Conservation (phyloP, 805 yeast species). For the Candida coleopterorum region DNA sequence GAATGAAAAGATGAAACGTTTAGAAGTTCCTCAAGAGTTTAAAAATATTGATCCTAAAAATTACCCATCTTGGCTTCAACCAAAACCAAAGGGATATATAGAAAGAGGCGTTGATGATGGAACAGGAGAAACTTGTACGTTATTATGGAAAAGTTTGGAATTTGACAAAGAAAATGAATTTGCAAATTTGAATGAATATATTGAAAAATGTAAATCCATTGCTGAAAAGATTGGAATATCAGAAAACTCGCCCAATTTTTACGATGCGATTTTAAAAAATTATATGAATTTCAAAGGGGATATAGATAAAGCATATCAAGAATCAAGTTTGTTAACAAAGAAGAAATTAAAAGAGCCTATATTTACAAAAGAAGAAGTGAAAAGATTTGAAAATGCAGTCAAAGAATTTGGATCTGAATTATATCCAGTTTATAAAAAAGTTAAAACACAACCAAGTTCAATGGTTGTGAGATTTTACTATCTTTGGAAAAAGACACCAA, state of each 20-base stretch:
- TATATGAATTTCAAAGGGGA: conserved; percentile 52
- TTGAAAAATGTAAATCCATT: conserved; percentile 49
- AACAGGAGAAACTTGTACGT: conserved; percentile 45
- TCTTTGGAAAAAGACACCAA: conserved; percentile 82
- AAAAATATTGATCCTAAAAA: conserved; percentile 38
- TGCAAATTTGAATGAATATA: conserved; percentile 45
- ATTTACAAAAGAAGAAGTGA: conserved; percentile 57
- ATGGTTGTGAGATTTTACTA: conserved; percentile 86
- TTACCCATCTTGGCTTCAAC: conserved; percentile 73
- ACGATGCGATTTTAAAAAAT: conserved; percentile 64
- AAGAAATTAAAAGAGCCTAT: conserved; percentile 72
- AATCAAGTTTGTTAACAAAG: conserved; percentile 47
- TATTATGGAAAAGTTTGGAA: conserved; percentile 59
- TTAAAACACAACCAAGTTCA: conserved; percentile 67
- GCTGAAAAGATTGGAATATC: conserved; percentile 53
- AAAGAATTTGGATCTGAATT: conserved; percentile 71
- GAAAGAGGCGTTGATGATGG: conserved; percentile 76
- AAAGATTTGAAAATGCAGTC: conserved; percentile 71
- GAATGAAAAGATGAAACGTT: conserved; percentile 17
- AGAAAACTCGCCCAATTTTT: conserved; percentile 72
- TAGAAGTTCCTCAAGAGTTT: conserved; percentile 47
- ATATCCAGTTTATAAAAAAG: conserved; percentile 64
- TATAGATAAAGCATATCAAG: conserved; percentile 41
- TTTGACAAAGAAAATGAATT: conserved; percentile 23
- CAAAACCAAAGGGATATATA: conserved; percentile 72